Base-by-base conservation (phyloP, 331 rosid genomes). In the Spiraea crenata region DNA sequence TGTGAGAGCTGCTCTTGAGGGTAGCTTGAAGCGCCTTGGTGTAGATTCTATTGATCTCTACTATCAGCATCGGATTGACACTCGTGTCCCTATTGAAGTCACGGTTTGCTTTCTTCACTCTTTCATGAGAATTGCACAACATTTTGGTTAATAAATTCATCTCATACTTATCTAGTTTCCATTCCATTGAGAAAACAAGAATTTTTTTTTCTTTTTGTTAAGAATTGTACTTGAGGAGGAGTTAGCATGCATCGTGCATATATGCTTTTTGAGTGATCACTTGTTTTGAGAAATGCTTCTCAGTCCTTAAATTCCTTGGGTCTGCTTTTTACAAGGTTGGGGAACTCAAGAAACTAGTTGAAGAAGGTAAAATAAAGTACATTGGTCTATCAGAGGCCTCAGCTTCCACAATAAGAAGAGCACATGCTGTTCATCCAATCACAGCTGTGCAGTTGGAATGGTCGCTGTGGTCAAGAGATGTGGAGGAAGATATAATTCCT, bases 1-100 rank as follows among this genome's bases (percentile, higher is more conserved):
- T 13, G 88, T 89, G 12, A 78, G 97, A 66, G 84, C 82, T 2
- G 79, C 95, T 52, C 79, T 85, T 65, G 95, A 90, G 73, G 85
- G 57, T 0, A 90, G 95, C 76, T 80, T 88, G 82, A 78, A 84
- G 69, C 77, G 90, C 2, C 62, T 57, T 5, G 17, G 8, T 6
- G 41, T 69, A 7, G 63, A 69, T 20, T 40, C 19, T 6, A 69
- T 69, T 16, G 73, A 69, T 41, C 52, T 69, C 2, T 69, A 54
- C 51, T 54, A 69, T 52, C 25, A 69, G 12, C 73, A 40, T 20
- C 51, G 42, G 9, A 45, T 40, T 16, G 73, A 69, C 45, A 19
- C 38, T 39, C 85, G 84, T 51, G 57, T 87, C 31, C 91, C 93
- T 2, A 80, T 85, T 62, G 96, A 87, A 85, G 79, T 87, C 87